Evolutionary conservation across 2,329 filamentous ascomycete genomes (phyloP).

Genomic region (Fusarium keratoplasticum): DNA sequence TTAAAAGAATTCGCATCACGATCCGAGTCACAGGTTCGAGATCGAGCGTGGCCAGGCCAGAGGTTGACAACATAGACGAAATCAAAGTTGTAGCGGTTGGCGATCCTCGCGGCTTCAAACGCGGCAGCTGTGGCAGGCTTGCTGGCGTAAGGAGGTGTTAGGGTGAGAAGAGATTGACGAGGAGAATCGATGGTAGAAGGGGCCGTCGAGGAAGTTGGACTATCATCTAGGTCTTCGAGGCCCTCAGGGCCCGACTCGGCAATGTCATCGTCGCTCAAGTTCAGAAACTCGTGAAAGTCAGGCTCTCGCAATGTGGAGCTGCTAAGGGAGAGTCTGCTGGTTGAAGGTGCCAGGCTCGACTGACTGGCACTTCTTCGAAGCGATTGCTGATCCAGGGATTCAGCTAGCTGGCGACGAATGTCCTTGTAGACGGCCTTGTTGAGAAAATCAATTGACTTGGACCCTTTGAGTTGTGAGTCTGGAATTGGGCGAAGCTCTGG

Average conservation of each 20-base stretch:
- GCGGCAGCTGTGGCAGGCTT: conserved; percentile 61
- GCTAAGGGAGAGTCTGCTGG: conserved; percentile 40
- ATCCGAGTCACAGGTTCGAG: conserved; percentile 16
- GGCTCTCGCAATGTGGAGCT: conserved; percentile 61
- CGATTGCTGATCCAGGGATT: conserved; percentile 40
- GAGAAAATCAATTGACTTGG: conserved; percentile 45
- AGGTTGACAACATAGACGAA: conserved; percentile 70
- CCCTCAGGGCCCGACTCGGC: conserved; percentile 56
- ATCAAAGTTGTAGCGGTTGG: conserved; percentile 67
- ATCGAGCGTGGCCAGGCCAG: conserved; percentile 57
- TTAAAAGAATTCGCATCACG: conserved; percentile 14
- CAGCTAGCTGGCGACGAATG: conserved; percentile 43
- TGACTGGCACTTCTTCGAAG: conserved; percentile 46
- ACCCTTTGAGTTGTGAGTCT: conserved; percentile 43
- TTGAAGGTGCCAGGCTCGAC: conserved; percentile 47
- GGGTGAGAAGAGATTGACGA: conserved; percentile 53
- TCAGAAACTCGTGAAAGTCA: conserved; percentile 64
- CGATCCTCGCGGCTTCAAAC: conserved; percentile 66
- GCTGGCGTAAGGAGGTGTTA: conserved; percentile 58
- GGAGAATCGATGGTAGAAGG: conserved; percentile 39
- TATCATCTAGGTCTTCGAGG: conserved; percentile 13
- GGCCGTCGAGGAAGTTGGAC: conserved; percentile 31
- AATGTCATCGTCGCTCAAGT: conserved; percentile 68
- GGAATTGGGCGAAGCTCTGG: conserved; percentile 49
- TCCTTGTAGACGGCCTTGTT: conserved; percentile 43